Evolutionary conservation across 352 stramenopile genomes (phyloP), one percentile per base, ranked within the genome.

Genomic region (Plasmopara halstedii): DNA sequence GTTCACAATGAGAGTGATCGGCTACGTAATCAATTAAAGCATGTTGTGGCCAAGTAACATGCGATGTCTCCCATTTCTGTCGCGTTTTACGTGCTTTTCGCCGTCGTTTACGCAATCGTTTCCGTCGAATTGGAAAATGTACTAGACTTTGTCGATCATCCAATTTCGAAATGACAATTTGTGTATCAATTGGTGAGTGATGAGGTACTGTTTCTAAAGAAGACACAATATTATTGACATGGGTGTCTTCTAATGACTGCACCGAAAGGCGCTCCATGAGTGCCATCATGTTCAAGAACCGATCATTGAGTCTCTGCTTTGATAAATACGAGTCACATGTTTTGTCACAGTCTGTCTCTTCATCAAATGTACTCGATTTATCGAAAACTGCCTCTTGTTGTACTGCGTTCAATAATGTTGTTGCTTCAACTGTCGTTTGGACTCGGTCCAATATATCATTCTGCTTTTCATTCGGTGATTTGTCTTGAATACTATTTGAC

Each of bases 231-330:
- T 10, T 4, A 29, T 29, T 4, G 25, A 11, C 25, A 3, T 26
- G 19, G 19, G 13, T 27, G 2, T 47, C 32, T 4, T 40, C 60
- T 13, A 65, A 37, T 9, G 46, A 51, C 42, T 65, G 43, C 23
- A 42, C 58, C 7, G 56, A 43, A 15, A 85, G 73, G 3, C 56
- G 62, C 39, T 64, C 31, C 50, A 85, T 67, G 29, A 63, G 47
- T 43, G 64, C 55, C 73, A 85, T 82, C 51, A 81, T 61, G 17
- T 67, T 57, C 22, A 85, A 35, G 36, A 85, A 85, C 3, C 73
- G 52, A 43, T 83, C 69, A 1, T 71, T 71, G 0, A 85, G 67
- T 8, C 70, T 60, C 37, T 64, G 19, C 38, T 71, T 58, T 0
- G 58, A 46, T 19, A 70, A 35, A 1, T 10, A 11, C 2, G 46